phyloP scores from a whole-genome alignment of 352 stramenopile species.

The Thraustotheca clavata region DNA sequence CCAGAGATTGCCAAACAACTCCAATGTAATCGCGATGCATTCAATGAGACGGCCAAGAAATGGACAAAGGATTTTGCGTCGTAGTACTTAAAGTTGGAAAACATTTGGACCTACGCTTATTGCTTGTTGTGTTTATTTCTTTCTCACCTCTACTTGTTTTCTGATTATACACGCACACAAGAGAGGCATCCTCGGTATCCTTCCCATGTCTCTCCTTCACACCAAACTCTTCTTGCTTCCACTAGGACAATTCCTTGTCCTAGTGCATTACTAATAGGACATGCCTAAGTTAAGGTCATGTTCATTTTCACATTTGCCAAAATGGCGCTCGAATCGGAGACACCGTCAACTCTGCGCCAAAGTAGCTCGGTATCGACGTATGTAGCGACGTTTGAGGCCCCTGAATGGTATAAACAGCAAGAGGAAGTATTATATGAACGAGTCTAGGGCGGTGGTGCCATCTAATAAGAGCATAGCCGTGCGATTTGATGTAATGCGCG shows the following conservation, averaged over 20 bases:
- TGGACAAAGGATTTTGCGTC: slow-evolving; percentile 87
- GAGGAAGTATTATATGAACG: too few species aligned
- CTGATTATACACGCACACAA: neutral
- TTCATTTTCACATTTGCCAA: neutral
- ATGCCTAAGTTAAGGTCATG: neutral
- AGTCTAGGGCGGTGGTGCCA: slow-evolving; percentile 5
- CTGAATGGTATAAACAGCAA: slow-evolving; percentile 3
- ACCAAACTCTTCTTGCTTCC: neutral
- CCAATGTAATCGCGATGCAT: slow-evolving; percentile 88
- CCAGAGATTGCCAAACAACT: slow-evolving; percentile 92
- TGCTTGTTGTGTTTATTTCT: neutral
- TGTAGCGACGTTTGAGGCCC: slow-evolving; percentile 17
- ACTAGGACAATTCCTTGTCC: neutral
- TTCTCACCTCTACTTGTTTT: too few species aligned
- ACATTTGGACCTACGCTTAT: too few species aligned
- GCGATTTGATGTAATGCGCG: slow-evolving; percentile 20
- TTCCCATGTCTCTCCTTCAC: neutral
- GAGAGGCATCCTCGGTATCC: neutral
- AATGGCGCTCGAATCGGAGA: slow-evolving; percentile 14
- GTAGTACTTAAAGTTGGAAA: too few species aligned
- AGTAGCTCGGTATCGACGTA: slow-evolving; percentile 11
- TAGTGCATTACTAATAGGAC: neutral
- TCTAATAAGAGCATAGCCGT: slow-evolving; percentile 5
- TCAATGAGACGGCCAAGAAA: slow-evolving; percentile 90
- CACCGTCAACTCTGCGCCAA: neutral